Evolutionary conservation across 169 alveolate genomes (phyloP), one percentile per base, ranked within the genome.

Genomic region (Plasmodium malariae): DNA sequence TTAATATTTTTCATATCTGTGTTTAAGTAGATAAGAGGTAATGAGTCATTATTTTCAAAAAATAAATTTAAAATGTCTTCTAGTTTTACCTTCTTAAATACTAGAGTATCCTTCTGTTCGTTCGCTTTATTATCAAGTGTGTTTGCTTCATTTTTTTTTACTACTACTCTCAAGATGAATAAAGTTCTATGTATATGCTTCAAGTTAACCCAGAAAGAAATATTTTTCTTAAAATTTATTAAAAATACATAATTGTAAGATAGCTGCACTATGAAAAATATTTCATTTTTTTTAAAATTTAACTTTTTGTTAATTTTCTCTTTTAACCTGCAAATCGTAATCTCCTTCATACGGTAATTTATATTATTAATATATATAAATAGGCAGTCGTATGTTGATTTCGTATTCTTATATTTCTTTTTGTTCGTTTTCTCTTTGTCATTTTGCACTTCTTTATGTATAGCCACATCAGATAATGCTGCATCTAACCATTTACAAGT

Each of bases 181-280:
- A 78, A n/a, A 60, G 40, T 28, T 60, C 9, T 63, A 63, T 63
- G 59, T 21, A 78, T 5, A 24, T 67, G 26, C 28, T 63, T 80
- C 26, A 80, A 51, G 30, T 80, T 80, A 14, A 49, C 19, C 90
- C 90, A 80, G 49, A 80, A 80, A 30, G 85, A 80, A 5, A 80
- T 21, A 1, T 36, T 1, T 30, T 30, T 80, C 55, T 43, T 28
- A 59, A 19, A 48, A 55, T 67, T 80, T 17, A 80, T 19, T 9
- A 80, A 34, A 57, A 48, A 80, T 26, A 24, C 90, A 49, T 80
- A 67, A 3, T 80, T 37, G 48, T 51, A 28, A 9, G 32, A 12
- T 4, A 80, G 14, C 2, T 49, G 49, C 62, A 80, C 19, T 1
- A 80, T 40, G 21, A 67, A 71, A 45, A 67, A 80, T 0, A 67